phyloP scores from a whole-genome alignment of 306 rosid genomes.

The Hippophae rhamnoides region DNA sequence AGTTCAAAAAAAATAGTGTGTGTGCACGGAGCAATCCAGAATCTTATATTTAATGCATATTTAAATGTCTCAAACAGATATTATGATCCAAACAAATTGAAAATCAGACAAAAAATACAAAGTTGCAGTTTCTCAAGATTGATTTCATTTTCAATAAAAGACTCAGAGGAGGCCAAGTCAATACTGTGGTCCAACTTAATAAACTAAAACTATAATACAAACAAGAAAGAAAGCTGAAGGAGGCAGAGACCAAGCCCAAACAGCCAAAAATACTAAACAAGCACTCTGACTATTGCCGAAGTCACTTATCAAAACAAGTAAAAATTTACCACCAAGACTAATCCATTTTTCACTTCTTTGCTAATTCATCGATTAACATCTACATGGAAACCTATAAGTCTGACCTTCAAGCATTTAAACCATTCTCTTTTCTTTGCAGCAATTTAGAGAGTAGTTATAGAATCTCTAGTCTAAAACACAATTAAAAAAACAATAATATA shows the following conservation, averaged over 20 bases:
- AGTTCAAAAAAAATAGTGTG: too few species aligned
- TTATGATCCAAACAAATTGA: too few species aligned
- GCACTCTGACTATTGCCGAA: background rate
- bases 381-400: background rate
- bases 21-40: too few species aligned
- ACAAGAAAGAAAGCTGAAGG: slow-evolving; percentile 9
- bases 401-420: background rate
- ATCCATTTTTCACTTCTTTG: background rate
- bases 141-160: too few species aligned
- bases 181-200: slow-evolving; percentile 5
- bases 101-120: too few species aligned
- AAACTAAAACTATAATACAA: background rate
- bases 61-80: too few species aligned
- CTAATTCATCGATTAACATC: background rate
- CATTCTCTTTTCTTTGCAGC: background rate
- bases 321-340: background rate
- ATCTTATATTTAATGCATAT: too few species aligned
- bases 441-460: background rate
- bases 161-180: background rate
- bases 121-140: too few species aligned
- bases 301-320: background rate
- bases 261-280: background rate
- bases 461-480: background rate
- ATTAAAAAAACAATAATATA: too few species aligned
- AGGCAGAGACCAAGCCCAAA: slow-evolving; percentile 1